Conservation (phyloP, 768 basidiomycete species). For the Leccinum barrowsii region DNA sequence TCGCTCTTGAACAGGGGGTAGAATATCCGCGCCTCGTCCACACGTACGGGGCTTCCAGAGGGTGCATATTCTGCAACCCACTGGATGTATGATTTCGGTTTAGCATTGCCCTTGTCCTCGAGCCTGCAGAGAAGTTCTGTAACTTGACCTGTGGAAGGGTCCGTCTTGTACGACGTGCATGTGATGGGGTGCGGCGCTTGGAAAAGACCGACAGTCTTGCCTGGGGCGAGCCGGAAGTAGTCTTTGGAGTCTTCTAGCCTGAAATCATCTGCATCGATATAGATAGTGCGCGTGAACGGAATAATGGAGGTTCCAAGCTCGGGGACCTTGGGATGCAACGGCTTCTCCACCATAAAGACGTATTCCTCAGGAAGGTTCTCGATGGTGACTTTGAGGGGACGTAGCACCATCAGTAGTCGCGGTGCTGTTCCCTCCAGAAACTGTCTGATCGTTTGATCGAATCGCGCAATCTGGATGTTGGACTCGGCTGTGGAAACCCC, state of each 20-base stretch:
- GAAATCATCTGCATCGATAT: conserved; percentile 94
- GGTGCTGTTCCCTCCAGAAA: conserved; percentile 89
- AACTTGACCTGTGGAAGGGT: conserved; percentile 68
- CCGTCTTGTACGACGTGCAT: conserved; percentile 82
- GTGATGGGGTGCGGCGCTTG: conserved; percentile 90
- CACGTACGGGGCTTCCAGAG: conserved; percentile 74
- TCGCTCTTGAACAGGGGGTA: conserved; percentile 93
- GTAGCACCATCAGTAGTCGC: conserved; percentile 86
- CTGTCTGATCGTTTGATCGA: conserved; percentile 84
- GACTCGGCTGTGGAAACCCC: conserved; percentile 86
- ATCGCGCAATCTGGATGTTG: conserved; percentile 83
- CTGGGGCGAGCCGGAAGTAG: conserved; percentile 96
- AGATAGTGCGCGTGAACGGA: conserved; percentile 85
- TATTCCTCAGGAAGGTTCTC: conserved; percentile 90
- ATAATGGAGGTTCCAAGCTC: conserved; percentile 77
- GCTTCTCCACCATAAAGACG: conserved; percentile 79
- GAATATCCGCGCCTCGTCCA: conserved; percentile 92
- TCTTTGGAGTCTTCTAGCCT: conserved; percentile 86
- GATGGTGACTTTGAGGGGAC: conserved; percentile 86
- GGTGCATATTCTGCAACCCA: conserved; percentile 89
- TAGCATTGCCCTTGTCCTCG: conserved; percentile 69
- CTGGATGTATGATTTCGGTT: conserved; percentile 93
- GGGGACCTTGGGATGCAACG: conserved; percentile 90
- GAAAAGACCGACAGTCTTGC: conserved; percentile 96
- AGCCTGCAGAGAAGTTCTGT: conserved; percentile 75